These are phyloP conservation scores for Tulasnella sp. DNA, from an alignment of 768 basidiomycete genomes.

Conservation along the genomic window DNA sequence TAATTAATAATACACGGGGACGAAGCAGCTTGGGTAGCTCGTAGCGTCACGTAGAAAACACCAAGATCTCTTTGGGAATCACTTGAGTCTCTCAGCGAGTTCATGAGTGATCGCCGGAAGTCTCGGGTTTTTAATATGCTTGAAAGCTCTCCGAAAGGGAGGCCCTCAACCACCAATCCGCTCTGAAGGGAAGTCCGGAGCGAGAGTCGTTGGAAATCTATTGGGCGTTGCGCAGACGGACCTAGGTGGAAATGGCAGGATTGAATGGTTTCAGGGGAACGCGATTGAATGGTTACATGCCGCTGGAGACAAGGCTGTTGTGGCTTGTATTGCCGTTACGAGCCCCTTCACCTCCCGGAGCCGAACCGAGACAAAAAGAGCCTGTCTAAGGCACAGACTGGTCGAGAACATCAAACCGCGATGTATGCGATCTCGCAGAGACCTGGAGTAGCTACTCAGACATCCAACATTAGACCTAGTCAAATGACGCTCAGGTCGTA, in stretches of 20 bases:
- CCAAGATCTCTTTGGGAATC: neutral
- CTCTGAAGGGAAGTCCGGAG: neutral
- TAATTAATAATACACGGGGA: neutral
- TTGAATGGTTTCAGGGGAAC: neutral
- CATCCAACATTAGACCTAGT: neutral
- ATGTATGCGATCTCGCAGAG: neutral
- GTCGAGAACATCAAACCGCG: no score
- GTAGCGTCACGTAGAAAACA: neutral
- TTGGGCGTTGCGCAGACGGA: neutral
- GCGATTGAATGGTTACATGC: neutral
- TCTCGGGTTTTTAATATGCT: neutral
- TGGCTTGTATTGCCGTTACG: neutral
- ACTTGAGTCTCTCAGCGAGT: neutral
- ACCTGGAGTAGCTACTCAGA: neutral
- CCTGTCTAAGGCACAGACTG: neutral
- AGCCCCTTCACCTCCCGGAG: slow-evolving; percentile 6
- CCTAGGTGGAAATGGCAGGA: neutral
- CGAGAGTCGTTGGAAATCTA: neutral
- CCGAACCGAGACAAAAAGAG: neutral
- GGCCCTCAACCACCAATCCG: neutral
- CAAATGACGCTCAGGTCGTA: neutral
- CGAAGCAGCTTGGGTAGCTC: neutral
- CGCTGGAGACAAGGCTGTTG: neutral
- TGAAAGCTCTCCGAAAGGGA: neutral
- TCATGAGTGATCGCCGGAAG: neutral